phyloP scores from a whole-genome alignment of 345 rosid species.

The Conringia planisiliqua region DNA sequence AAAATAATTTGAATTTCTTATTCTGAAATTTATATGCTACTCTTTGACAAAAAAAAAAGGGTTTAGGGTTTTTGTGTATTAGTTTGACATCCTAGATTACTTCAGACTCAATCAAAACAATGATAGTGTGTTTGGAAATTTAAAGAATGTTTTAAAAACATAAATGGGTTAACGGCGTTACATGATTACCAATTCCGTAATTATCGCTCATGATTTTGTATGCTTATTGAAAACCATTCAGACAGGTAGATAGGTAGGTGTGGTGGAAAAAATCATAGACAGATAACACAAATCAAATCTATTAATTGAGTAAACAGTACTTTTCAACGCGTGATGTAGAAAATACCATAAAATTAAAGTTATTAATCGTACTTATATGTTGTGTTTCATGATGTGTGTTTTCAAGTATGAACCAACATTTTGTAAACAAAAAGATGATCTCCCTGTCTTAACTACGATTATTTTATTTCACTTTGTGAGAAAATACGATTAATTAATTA shows the following conservation, averaged over 20 bases:
- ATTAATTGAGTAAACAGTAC: background rate
- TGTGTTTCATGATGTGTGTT: constrained; percentile 2
- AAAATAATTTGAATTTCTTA: background rate
- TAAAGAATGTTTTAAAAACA: constrained; percentile 20
- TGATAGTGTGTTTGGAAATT: background rate
- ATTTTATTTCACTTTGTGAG: background rate
- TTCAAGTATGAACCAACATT: constrained; percentile 12
- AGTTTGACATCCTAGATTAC: background rate
- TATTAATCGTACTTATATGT: background rate
- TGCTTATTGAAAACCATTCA: constrained; percentile 9
- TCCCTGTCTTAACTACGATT: background rate
- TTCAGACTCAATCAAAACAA: constrained; percentile 23
- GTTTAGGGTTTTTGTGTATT: background rate
- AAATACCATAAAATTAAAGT: background rate
- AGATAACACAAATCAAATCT: background rate
- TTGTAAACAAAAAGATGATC: constrained; percentile 9
- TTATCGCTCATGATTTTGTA: constrained; percentile 22
- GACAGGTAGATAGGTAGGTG: background rate
- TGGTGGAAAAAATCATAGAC: background rate
- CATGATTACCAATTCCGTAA: constrained; percentile 30
- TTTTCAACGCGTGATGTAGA: constrained; percentile 12
- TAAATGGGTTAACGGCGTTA: background rate
- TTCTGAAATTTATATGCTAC: background rate
- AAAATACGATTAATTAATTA: background rate
- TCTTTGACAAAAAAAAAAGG: background rate